Percentiles rank a stretch among this genome's conserved stretches.
These are phyloP conservation scores for Hansenula anomala DNA, from an alignment of 1,139 yeast species.

Conservation along the genomic window DNA sequence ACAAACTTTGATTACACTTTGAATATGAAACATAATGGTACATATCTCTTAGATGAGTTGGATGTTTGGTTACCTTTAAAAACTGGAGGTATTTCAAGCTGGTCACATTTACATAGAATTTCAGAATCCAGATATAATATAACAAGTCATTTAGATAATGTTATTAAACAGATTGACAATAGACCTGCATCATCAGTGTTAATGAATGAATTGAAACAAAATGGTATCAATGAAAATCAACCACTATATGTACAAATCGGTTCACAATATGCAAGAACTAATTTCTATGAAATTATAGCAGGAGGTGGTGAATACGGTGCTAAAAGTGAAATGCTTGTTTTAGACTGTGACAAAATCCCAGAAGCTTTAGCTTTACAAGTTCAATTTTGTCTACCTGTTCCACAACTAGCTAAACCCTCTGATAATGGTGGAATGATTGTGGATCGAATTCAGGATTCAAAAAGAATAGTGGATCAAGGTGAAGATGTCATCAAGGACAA, in stretches of 20 bases:
- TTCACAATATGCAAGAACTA: not conserved
- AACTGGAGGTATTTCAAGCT: no score
- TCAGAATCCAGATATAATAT: no score
- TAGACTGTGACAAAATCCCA: not conserved
- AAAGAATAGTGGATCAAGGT: not conserved
- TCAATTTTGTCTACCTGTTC: no score
- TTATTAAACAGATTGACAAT: not conserved
- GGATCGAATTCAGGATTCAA: not conserved
- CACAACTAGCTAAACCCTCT: no score
- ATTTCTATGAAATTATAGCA: not conserved
- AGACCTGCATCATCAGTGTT: not conserved
- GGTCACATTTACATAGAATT: no score
- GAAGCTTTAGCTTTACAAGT: no score
- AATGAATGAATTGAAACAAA: not conserved
- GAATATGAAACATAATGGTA: no score
- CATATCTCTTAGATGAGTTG: no score
- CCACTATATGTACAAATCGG: not conserved
- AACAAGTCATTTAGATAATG: not conserved
- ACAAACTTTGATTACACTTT: no score
- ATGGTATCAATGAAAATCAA: no score
- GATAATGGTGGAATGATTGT: not conserved
- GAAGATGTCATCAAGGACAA: not conserved
- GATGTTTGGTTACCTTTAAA: no score
- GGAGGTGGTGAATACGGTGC: conserved; percentile 1
- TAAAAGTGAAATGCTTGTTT: conserved; percentile 1